Evolutionary conservation across 768 basidiomycete species (phyloP), one percentile per base, ranked within the genome.

Genomic region (Holtermannia corniformis): DNA sequence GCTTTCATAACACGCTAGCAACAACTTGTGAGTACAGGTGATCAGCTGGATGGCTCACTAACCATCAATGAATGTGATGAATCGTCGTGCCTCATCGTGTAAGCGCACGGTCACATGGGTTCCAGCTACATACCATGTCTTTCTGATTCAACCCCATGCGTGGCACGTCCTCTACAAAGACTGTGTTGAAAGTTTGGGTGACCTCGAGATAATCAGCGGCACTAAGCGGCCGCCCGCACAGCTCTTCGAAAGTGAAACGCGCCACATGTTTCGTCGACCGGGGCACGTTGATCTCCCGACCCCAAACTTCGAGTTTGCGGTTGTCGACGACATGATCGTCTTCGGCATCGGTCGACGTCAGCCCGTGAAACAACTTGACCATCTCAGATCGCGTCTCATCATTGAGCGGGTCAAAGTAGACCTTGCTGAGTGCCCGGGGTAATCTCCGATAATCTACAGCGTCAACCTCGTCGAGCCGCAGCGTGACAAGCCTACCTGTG

Each of bases 61-160:
- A 81, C 86, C 86, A 76, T 99, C 95, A 62, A 99, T 84, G 70
- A 97, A 96, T 0, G 92, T 92, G 67, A 99, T 99, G 69, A 99
- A 97, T 57, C 95, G 76, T 61, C 95, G 78, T 19, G 92, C 92
- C 86, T 87, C 59, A 5, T n/a, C 41, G 43, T 24, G 47, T 41
- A 12, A 25, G 25, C 44, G 44, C 5, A 27, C 13, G n/a, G 37
- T 26, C 26, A 37, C 32, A 41, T 40, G 24, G 41, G 40, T 26
- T 7, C 24, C 44, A 23, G 43, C 19, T 20, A 56, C 66, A 25
- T 49, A 87, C 88, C 75, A 84, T 78, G 68, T 99, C 95, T 74
- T 95, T 92, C 68, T 82, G 79, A 50, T 81, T 78, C 58, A 96
- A 69, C 0, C 82, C 86, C 83, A 99, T 83, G 76, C 87, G 86